These are phyloP conservation scores for Piedraia hortae DNA, from an alignment of 2,329 filamentous ascomycete species.

Conservation along the genomic window DNA sequence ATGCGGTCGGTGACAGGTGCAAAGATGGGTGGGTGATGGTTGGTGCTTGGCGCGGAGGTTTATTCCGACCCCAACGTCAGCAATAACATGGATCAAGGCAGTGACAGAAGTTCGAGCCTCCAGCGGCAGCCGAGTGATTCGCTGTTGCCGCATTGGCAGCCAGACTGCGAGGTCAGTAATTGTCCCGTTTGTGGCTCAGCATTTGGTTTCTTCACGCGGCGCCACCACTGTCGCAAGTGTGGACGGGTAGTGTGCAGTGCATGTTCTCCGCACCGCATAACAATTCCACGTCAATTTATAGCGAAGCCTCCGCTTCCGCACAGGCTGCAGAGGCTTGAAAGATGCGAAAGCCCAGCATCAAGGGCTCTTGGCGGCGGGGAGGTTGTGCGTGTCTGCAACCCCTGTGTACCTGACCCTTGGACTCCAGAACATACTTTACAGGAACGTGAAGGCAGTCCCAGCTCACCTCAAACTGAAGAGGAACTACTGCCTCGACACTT, in stretches of 20 bases:
- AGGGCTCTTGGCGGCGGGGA: conserved; percentile 32
- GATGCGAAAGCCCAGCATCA: conserved; percentile 17
- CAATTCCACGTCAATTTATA: conserved; percentile 79
- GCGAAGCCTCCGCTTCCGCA: conserved; percentile 36
- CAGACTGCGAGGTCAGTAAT: conserved; percentile 51
- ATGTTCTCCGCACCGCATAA: conserved; percentile 85
- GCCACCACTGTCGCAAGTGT: conserved; percentile 91
- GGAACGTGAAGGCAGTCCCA: no score
- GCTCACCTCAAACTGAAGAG: no score
- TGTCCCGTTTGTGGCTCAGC: conserved; percentile 62
- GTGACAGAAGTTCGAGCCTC: no score
- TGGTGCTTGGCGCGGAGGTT: no score
- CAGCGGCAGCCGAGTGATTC: no score
- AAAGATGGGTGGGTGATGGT: no score
- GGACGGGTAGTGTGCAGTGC: conserved; percentile 69
- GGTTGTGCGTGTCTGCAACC: conserved; percentile 43
- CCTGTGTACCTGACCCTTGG: conserved; percentile 38
- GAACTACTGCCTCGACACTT: no score
- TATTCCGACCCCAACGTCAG: no score
- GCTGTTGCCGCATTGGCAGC: conserved; percentile 75
- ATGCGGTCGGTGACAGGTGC: no score
- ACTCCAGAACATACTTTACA: no score
- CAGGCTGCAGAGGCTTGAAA: conserved; percentile 6
- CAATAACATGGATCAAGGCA: no score
- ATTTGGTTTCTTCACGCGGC: conserved; percentile 66